These are phyloP conservation scores for Globisporangium iwayamae DNA, from an alignment of 352 stramenopile genomes.

Conservation along the genomic window DNA sequence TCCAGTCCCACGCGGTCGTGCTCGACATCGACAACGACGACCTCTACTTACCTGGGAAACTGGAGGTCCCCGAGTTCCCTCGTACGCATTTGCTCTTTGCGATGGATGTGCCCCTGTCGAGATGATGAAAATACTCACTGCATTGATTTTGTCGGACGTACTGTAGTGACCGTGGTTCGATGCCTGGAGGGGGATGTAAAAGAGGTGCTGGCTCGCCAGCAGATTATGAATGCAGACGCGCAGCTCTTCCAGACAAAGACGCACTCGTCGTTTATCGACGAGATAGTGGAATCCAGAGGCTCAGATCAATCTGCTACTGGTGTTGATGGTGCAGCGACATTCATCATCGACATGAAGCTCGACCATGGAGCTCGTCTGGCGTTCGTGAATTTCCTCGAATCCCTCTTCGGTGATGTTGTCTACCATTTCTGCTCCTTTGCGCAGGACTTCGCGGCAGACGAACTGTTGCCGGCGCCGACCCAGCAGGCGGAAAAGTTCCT, in stretches of 20 bases:
- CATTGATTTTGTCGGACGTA: not conserved
- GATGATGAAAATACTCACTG: not conserved
- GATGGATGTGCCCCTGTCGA: not conserved
- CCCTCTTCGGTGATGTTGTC: slow-evolving; percentile 57
- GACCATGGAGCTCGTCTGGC: slow-evolving; percentile 35
- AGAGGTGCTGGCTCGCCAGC: slow-evolving; percentile 32
- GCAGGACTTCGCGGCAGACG: slow-evolving; percentile 24
- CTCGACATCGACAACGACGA: slow-evolving; percentile 71
- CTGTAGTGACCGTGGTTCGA: slow-evolving; percentile 52
- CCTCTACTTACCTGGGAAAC: slow-evolving; percentile 56
- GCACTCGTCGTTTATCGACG: slow-evolving; percentile 23
- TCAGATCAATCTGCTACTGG: not conserved
- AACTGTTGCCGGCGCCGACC: not conserved
- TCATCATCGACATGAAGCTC: slow-evolving; percentile 2
- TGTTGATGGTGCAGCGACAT: not conserved
- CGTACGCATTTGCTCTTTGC: slow-evolving; percentile 28
- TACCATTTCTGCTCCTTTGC: slow-evolving; percentile 63
- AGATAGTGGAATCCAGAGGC: slow-evolving; percentile 20
- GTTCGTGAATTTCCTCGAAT: slow-evolving; percentile 53
- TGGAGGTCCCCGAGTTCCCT: slow-evolving; percentile 64
- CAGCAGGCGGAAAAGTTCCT: slow-evolving; percentile 29
- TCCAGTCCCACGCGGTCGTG: slow-evolving; percentile 48
- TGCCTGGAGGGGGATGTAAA: slow-evolving; percentile 41
- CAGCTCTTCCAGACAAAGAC: slow-evolving; percentile 36
- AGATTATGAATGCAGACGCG: slow-evolving; percentile 42